Evolutionary conservation across 225 moss, liverwort and hornwort species (phyloP).

Genomic region (Climacium dendroides): DNA sequence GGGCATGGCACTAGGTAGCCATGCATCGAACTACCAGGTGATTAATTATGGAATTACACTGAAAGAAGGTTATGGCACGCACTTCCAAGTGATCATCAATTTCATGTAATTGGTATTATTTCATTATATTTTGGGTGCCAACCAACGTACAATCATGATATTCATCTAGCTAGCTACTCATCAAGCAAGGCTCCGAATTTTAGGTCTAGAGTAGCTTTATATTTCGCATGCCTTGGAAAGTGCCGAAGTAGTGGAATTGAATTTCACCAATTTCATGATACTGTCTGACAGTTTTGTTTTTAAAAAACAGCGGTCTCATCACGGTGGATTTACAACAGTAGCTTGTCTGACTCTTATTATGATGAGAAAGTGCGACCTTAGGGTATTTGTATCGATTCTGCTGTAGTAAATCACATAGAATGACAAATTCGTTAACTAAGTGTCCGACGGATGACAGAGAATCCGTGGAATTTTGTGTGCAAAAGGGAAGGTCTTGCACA

Average conservation of each 20-base stretch:
- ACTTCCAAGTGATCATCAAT: not conserved
- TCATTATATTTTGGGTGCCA: not conserved
- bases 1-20: not conserved
- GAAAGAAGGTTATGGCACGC: not conserved
- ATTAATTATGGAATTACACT: not conserved
- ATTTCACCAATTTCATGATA: not conserved
- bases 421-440: not conserved
- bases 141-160: not conserved
- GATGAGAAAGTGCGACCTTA: not conserved
- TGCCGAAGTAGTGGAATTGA: not conserved
- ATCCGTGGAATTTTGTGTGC: too few species aligned
- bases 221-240: not conserved
- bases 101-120: not conserved
- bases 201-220: not conserved
- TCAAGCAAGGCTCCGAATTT: not conserved
- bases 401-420: not conserved
- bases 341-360: not conserved
- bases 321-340: not conserved
- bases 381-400: not conserved
- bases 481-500: too few species aligned
- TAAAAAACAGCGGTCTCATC: not conserved
- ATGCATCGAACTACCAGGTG: not conserved
- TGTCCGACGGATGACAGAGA: too few species aligned
- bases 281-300: not conserved
- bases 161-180: not conserved